A percentile compares a stretch with the other conserved stretches of the same genome.
These are phyloP conservation scores for Daphne laureola DNA, from an alignment of 441 rosid genomes.

Conservation along the genomic window DNA sequence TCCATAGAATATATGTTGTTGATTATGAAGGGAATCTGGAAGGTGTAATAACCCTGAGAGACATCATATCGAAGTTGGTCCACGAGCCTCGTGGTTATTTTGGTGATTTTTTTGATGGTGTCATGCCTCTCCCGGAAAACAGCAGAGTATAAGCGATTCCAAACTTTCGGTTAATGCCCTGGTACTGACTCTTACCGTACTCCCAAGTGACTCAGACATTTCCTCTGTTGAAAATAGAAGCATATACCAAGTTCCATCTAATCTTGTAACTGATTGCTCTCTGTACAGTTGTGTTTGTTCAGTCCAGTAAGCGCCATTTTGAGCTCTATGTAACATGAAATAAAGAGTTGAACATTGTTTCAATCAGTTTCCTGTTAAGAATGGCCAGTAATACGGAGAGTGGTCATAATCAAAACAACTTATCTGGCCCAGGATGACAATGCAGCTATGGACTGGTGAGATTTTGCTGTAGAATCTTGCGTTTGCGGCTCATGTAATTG, in stretches of 20 bases:
- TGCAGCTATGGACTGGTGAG: too few species aligned
- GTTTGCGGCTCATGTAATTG: too few species aligned
- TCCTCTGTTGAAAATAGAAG: conserved; percentile 13
- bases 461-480: too few species aligned
- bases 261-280: conserved; percentile 20
- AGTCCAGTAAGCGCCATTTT: too few species aligned
- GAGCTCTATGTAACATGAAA: too few species aligned
- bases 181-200: conserved; percentile 9
- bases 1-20: conserved; percentile 69
- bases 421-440: too few species aligned
- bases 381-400: too few species aligned
- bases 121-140: conserved; percentile 58
- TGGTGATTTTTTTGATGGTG: conserved; percentile 92
- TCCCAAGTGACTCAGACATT: background rate
- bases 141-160: conserved; percentile 43
- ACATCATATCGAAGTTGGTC: conserved; percentile 76
- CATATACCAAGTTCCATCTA: conserved; percentile 9
- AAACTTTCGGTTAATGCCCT: background rate
- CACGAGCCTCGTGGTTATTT: conserved; percentile 86
- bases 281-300: too few species aligned
- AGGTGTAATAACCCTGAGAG: conserved; percentile 81
- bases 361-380: too few species aligned
- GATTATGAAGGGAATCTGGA: conserved; percentile 67
- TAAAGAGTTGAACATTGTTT: too few species aligned
- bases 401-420: too few species aligned